A percentile compares a stretch with the other conserved stretches of the same genome.
Conservation (phyloP, 2,329 filamentous ascomycete genomes). For the Scedosporium dehoogii region DNA sequence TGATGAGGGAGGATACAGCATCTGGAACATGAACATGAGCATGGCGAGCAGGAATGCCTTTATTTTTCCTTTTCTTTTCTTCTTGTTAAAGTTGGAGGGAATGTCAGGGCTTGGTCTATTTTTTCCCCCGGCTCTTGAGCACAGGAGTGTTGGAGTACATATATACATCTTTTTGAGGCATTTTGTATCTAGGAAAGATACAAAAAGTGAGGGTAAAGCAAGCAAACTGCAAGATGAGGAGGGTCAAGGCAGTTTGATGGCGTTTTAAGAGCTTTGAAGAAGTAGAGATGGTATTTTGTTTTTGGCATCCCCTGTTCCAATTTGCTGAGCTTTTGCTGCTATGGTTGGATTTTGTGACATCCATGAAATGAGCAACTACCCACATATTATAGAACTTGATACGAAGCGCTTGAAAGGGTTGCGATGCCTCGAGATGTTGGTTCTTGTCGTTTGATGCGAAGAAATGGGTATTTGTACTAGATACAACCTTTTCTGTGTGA, state of each 20-base stretch:
- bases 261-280: not conserved
- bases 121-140: not conserved
- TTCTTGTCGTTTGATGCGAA: too few species aligned
- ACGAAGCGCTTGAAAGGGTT: too few species aligned
- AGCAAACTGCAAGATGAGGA: not conserved
- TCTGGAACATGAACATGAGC: too few species aligned
- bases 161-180: not conserved
- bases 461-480: not conserved
- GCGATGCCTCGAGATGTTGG: too few species aligned
- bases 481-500: not conserved
- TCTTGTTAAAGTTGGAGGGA: slow-evolving; percentile 4
- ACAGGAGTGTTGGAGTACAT: not conserved
- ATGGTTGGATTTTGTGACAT: too few species aligned
- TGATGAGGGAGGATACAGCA: too few species aligned
- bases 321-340: too few species aligned
- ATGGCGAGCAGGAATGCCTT: too few species aligned
- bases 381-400: too few species aligned
- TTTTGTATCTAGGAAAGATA: not conserved
- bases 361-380: too few species aligned
- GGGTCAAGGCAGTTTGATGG: not conserved
- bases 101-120: not conserved
- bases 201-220: not conserved
- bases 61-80: slow-evolving; percentile 9
- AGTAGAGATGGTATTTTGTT: too few species aligned
- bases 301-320: too few species aligned